Evolutionary conservation across 2,329 filamentous ascomycete species (phyloP), one percentile per base, ranked within the genome.

Genomic region (Sporothrix euskadiensis): DNA sequence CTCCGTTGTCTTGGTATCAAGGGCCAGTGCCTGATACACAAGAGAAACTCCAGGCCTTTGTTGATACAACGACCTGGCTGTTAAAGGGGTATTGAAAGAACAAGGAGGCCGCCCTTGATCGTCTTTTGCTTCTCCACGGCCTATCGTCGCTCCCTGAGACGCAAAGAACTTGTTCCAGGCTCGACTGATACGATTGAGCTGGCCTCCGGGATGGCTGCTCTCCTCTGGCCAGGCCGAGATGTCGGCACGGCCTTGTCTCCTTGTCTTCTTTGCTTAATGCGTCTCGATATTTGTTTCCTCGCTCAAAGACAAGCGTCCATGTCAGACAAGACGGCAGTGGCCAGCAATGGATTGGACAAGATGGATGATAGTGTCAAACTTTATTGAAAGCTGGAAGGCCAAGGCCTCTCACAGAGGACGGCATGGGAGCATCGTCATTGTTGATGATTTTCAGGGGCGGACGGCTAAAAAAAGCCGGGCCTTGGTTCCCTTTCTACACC

Each of bases 401-500:
- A n/a, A 32, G 16, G 32, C 32, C 16, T 19, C 32, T 14, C 32
- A 39, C n/a, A 61, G 32, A 59, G 7, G 57, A 16, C 9, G 32
- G 16, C 1, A n/a, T 5, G 10, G 10, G 39, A 26, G n/a, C n/a
- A 47, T 65, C 22, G 39, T 9, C n/a, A 4, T 65, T 19, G 57
- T 41, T 30, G 61, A 65, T 65, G 61, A 5, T 65, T 26, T 65
- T 65, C 61, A 65, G 61, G 61, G 65, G 65, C 16, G 5, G 32
- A 65, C 2, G 44, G 41, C 22, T 30, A 30, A 22, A 35, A 35
- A 49, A 32, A 39, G 3, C 41, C 56, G 30, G 59, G 2, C 44
- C 44, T 49, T 49, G 19, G 44, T 49, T 49, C 26, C 63, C 9
- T 26, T 69, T 61, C 52, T 59, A n/a, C 32, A 26, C 39, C 39